These are phyloP conservation scores for Chaetoceros tenuissimus DNA, from an alignment of 108 stramenopile genomes.

Conservation along the genomic window DNA sequence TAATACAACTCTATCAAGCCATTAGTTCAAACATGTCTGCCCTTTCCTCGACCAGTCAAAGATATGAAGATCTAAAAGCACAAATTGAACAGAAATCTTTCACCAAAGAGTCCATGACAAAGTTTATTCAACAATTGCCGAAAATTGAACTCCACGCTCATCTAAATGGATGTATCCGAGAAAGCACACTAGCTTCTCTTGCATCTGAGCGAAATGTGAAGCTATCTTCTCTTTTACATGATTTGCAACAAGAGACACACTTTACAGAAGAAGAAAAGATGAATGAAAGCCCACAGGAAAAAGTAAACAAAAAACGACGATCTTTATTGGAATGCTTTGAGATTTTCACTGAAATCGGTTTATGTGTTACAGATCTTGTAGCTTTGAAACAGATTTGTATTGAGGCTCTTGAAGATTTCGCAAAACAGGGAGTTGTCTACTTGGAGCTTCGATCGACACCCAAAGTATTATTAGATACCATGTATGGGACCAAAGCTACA, in stretches of 20 bases:
- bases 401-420: slow-evolving; percentile 74
- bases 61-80: too few species aligned
- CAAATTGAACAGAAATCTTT: too few species aligned
- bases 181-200: slow-evolving; percentile 61
- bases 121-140: too few species aligned
- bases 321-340: slow-evolving; percentile 71
- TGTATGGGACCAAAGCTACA: slow-evolving; percentile 2
- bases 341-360: slow-evolving; percentile 69
- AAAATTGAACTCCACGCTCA: slow-evolving; percentile 88
- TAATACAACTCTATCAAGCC: too few species aligned
- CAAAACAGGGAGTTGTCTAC: slow-evolving; percentile 58
- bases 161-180: slow-evolving; percentile 84
- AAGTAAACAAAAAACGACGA: slow-evolving; percentile 33
- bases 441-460: slow-evolving; percentile 84
- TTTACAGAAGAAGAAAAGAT: slow-evolving; percentile 5
- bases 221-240: slow-evolving; percentile 25
- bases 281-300: too few species aligned
- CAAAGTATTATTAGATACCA: slow-evolving; percentile 29
- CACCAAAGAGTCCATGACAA: too few species aligned
- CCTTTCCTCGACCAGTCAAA: too few species aligned
- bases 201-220: slow-evolving; percentile 34
- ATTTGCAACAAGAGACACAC: slow-evolving; percentile 7
- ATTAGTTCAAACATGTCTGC: too few species aligned
- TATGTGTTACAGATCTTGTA: slow-evolving; percentile 41
- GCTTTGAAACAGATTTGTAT: slow-evolving; percentile 47